A percentile compares a stretch with the other conserved stretches of the same genome.
Conservation (phyloP, 495 filamentous ascomycete species). For the Glonium stellatum region DNA sequence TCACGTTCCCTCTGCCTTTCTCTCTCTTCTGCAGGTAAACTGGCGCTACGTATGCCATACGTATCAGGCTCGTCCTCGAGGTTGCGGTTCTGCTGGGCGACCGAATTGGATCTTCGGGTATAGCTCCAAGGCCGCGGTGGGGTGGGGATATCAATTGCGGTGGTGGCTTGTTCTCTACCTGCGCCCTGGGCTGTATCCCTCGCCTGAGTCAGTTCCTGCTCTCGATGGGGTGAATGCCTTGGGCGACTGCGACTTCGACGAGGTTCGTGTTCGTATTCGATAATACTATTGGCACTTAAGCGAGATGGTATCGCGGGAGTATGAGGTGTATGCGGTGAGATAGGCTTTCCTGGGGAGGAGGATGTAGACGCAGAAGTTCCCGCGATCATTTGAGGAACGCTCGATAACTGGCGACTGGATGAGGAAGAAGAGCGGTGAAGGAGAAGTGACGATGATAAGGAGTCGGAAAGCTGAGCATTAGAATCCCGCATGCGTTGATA, state of each 20-base stretch:
- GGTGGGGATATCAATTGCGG: conserved; percentile 75
- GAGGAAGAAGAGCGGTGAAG: conserved; percentile 75
- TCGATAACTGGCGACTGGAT: conserved; percentile 76
- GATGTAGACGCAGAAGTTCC: conserved; percentile 76
- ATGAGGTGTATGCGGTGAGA: conserved; percentile 90
- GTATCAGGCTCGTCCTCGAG: conserved; percentile 57
- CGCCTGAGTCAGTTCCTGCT: conserved; percentile 5
- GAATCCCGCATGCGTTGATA: conserved; percentile 83
- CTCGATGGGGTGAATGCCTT: conserved; percentile 12
- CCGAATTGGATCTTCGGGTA: conserved; percentile 68
- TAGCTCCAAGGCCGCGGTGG: conserved; percentile 60
- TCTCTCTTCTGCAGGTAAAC: conserved; percentile 62
- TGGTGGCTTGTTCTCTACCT: conserved; percentile 40
- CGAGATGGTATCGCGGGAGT: conserved; percentile 88
- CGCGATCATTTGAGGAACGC: conserved; percentile 75
- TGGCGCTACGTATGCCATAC: conserved; percentile 63
- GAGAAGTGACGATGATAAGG: conserved; percentile 76
- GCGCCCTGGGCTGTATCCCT: conserved; percentile 2
- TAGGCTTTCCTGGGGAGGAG: conserved; percentile 83
- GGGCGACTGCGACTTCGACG: conserved; percentile 24
- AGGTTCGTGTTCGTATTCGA: conserved; percentile 56
- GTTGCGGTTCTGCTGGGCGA: conserved; percentile 59
- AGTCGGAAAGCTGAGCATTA: conserved; percentile 77
- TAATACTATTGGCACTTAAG: conserved; percentile 79
- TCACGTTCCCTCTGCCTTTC: conserved; percentile 19